Percentiles rank a stretch among this genome's conserved stretches.
phyloP scores from a whole-genome alignment of 2,329 filamentous ascomycete species.

The Alternaria gaisen region DNA sequence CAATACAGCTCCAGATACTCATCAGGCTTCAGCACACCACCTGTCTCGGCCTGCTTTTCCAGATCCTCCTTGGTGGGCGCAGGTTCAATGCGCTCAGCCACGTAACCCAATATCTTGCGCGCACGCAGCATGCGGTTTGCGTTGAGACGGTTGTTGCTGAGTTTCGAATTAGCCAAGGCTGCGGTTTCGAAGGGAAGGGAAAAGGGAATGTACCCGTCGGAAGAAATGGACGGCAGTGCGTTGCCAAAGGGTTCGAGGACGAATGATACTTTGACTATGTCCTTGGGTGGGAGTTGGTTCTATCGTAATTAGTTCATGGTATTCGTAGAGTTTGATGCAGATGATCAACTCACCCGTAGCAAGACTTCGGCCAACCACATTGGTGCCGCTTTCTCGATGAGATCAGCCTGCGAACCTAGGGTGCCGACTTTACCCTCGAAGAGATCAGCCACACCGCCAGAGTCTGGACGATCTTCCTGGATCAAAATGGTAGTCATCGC shows the following conservation, averaged over 20 bases:
- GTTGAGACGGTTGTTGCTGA: slow-evolving; percentile 85
- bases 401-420: slow-evolving; percentile 78
- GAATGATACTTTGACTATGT: slow-evolving; percentile 96
- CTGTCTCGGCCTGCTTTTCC: slow-evolving; percentile 46
- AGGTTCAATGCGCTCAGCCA: slow-evolving; percentile 88
- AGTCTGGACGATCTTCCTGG: slow-evolving; percentile 70
- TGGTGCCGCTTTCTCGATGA: slow-evolving; percentile 85
- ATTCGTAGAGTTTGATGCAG: background rate
- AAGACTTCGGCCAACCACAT: slow-evolving; percentile 93
- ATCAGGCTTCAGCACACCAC: slow-evolving; percentile 71
- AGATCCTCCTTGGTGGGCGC: slow-evolving; percentile 67
- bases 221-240: slow-evolving; percentile 75
- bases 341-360: slow-evolving; percentile 63
- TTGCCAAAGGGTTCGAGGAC: slow-evolving; percentile 84
- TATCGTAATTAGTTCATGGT: slow-evolving; percentile 43
- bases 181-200: slow-evolving; percentile 36
- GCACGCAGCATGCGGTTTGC: slow-evolving; percentile 96
- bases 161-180: slow-evolving; percentile 35
- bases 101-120: slow-evolving; percentile 91
- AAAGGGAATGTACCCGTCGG: slow-evolving; percentile 67
- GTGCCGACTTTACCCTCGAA: slow-evolving; percentile 88
- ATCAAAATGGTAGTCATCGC: slow-evolving; percentile 69
- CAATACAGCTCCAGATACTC: slow-evolving; percentile 96
- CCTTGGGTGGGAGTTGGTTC: slow-evolving; percentile 84
- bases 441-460: slow-evolving; percentile 77